These are phyloP conservation scores for Platanthera guangdongensis DNA, from an alignment of 106 monocot species.

Conservation along the genomic window DNA sequence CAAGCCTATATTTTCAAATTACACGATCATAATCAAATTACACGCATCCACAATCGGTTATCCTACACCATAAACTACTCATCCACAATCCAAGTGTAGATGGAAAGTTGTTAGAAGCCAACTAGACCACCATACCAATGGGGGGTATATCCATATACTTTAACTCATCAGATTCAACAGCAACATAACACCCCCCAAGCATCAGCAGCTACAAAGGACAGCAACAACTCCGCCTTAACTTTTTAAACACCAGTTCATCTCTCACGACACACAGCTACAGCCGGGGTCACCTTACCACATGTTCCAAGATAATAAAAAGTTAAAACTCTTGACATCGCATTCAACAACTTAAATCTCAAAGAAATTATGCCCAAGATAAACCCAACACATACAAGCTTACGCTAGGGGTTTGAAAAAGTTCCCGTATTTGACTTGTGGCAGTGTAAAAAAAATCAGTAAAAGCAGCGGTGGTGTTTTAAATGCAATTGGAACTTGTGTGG, in stretches of 20 bases:
- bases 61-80: neutral
- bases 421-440: too few relatives aligned
- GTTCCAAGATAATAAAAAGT: constrained; percentile 5
- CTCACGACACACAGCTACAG: constrained; percentile 10
- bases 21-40: neutral
- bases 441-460: too few relatives aligned
- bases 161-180: constrained; percentile 4
- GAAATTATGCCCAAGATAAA: neutral
- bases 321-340: neutral
- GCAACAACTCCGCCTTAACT: constrained; percentile 2
- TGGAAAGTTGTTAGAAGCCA: neutral
- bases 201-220: constrained; percentile 4
- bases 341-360: constrained; percentile 5
- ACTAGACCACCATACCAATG: neutral
- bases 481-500: too few relatives aligned
- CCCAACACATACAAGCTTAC: too few relatives aligned
- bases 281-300: constrained; percentile 7
- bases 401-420: too few relatives aligned
- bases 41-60: neutral
- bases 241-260: neutral
- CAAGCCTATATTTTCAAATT: neutral
- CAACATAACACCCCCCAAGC: neutral
- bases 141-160: neutral
- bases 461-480: too few relatives aligned
- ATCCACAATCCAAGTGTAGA: neutral